Percentiles rank a stretch among this genome's conserved stretches.
Conservation (phyloP, 495 filamentous ascomycete genomes). For the Penicillium steckii region DNA sequence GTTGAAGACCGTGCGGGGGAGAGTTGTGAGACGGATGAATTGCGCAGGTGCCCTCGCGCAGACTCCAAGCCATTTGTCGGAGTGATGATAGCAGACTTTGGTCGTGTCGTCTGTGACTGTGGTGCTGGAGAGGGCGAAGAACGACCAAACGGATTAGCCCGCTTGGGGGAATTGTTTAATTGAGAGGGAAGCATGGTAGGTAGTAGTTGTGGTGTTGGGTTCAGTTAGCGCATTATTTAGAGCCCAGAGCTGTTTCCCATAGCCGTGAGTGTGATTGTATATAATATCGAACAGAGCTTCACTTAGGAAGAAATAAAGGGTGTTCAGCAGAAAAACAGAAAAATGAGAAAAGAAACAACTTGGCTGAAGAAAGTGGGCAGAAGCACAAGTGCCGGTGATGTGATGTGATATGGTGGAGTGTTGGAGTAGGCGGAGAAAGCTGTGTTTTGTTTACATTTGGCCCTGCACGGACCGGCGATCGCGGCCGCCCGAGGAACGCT, state of each 20-base stretch:
- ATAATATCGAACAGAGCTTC: constrained; percentile 4
- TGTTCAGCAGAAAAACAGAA: background rate
- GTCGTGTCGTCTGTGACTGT: constrained; percentile 49
- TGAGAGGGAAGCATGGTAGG: constrained; percentile 45
- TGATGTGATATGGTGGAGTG: constrained; percentile 9
- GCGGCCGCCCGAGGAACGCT: constrained; percentile 13
- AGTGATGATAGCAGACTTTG: constrained; percentile 70
- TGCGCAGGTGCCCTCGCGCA: constrained; percentile 51
- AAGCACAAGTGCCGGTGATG: constrained; percentile 2
- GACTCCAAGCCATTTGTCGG: constrained; percentile 47
- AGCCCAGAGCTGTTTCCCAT: constrained; percentile 11
- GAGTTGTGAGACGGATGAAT: constrained; percentile 53
- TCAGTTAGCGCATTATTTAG: constrained; percentile 37
- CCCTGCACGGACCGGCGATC: constrained; percentile 27
- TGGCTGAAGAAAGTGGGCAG: background rate
- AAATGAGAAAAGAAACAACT: background rate
- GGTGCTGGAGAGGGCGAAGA: constrained; percentile 58
- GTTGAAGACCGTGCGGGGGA: constrained; percentile 27
- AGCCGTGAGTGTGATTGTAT: constrained; percentile 2
- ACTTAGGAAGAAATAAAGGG: constrained; percentile 3
- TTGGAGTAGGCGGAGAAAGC: constrained; percentile 21
- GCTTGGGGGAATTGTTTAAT: constrained; percentile 53
- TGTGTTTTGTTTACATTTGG: constrained; percentile 40
- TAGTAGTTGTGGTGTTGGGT: constrained; percentile 5
- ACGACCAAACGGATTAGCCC: constrained; percentile 73